Evolutionary conservation across 495 filamentous ascomycete species (phyloP).

Genomic region (Penicillium tannophilum): DNA sequence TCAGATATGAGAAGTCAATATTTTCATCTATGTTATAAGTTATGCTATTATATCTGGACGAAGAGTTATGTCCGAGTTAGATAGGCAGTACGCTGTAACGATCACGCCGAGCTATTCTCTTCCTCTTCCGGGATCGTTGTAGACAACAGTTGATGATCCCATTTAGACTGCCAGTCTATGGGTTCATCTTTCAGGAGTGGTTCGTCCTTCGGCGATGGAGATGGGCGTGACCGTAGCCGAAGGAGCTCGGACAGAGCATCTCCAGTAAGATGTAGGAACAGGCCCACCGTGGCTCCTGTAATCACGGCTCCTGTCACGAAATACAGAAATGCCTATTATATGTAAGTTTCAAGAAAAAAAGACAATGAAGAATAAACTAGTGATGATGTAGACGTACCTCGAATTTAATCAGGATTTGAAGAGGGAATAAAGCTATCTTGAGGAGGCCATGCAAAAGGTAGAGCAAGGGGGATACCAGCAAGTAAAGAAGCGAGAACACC

Average conservation of each 20-base stretch:
- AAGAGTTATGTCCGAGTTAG: background rate
- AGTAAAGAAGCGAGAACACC: conserved; percentile 30
- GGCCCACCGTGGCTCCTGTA: conserved; percentile 22
- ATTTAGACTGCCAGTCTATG: conserved; percentile 40
- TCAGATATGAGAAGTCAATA: no score
- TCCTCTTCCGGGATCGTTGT: conserved; percentile 72
- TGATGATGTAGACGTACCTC: conserved; percentile 53
- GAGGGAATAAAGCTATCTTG: conserved; percentile 37
- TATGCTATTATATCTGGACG: background rate
- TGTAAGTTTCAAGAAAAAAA: conserved; percentile 11
- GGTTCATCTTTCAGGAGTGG: conserved; percentile 19
- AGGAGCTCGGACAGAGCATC: conserved; percentile 22
- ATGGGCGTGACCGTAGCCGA: conserved; percentile 15
- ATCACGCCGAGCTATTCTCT: conserved; percentile 31
- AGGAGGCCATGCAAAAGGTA: conserved; percentile 41
- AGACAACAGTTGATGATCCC: conserved; percentile 43
- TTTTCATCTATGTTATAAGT: no score
- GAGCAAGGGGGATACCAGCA: conserved; percentile 49
- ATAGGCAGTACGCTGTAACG: background rate
- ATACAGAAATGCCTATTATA: conserved; percentile 25
- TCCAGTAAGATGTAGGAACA: conserved; percentile 22
- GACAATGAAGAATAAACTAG: background rate
- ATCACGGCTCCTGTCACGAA: conserved; percentile 27
- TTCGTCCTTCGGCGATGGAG: conserved; percentile 8
- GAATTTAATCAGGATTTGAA: conserved; percentile 56